Conservation (phyloP, 148 eudicot genomes). For the Rhododendron williamsianum region DNA sequence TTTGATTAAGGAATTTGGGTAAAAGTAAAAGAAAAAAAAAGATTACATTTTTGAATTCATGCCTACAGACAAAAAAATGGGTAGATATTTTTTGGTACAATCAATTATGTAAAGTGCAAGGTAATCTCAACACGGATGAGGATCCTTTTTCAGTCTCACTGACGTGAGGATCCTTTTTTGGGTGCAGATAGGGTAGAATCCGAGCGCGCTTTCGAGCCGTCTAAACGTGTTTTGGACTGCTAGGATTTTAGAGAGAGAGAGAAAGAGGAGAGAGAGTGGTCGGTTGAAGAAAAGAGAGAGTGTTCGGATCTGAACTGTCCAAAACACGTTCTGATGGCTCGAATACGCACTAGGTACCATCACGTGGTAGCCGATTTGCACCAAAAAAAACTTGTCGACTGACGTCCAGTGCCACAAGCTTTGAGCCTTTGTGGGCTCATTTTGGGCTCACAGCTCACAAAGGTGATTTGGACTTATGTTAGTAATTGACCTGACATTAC, state of each 20-base stretch:
- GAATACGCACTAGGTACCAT: too few relatives aligned
- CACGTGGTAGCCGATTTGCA: too few relatives aligned
- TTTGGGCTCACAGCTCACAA: background rate
- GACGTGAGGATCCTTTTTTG: too few relatives aligned
- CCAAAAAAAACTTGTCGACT: too few relatives aligned
- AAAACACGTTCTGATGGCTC: fast-evolving
- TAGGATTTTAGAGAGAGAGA: too few relatives aligned
- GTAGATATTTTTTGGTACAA: background rate
- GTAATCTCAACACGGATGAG: background rate
- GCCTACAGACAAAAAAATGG: background rate
- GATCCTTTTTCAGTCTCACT: background rate
- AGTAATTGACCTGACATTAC: background rate
- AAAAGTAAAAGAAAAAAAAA: background rate
- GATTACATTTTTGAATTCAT: background rate
- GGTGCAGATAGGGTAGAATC: too few relatives aligned
- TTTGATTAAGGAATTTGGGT: background rate
- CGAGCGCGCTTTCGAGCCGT: too few relatives aligned
- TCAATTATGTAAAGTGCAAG: background rate
- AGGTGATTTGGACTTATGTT: background rate
- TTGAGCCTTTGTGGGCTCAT: background rate
- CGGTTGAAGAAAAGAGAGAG: too few relatives aligned
- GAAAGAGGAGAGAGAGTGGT: too few relatives aligned
- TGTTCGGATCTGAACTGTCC: too few relatives aligned
- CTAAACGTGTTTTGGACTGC: too few relatives aligned
- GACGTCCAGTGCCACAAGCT: background rate